Conservation (phyloP, 2,329 filamentous ascomycete genomes). For the Drechslerella coelobrocha region DNA sequence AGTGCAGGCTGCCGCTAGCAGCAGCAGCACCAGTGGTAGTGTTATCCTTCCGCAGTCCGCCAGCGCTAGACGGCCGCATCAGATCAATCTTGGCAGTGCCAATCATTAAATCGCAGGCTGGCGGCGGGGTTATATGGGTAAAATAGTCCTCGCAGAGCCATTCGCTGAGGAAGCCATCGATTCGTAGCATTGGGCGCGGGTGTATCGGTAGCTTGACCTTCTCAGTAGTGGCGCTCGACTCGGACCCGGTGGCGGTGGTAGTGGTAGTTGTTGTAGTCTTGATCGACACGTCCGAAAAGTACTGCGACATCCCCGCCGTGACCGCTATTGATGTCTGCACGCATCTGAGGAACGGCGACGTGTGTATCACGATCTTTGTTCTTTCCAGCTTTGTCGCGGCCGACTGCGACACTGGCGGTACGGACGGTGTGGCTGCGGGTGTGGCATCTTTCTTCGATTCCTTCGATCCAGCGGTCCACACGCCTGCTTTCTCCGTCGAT, state of each 20-base stretch:
- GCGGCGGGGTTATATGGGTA: slow-evolving; percentile 87
- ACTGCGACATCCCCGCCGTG: slow-evolving; percentile 52
- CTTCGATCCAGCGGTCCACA: slow-evolving; percentile 32
- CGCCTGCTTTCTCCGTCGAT: slow-evolving; percentile 62
- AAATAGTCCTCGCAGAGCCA: slow-evolving; percentile 96
- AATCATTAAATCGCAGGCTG: slow-evolving; percentile 84
- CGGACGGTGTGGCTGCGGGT: background rate
- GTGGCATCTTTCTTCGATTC: slow-evolving; percentile 33
- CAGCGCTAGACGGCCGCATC: slow-evolving; percentile 63
- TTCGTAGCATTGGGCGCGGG: slow-evolving; percentile 64
- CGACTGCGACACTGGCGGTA: slow-evolving; percentile 68
- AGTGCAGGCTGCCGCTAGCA: slow-evolving; percentile 52
- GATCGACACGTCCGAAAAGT: slow-evolving; percentile 45
- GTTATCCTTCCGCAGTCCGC: slow-evolving; percentile 61
- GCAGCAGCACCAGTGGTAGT: slow-evolving; percentile 54
- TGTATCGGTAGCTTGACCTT: slow-evolving; percentile 59
- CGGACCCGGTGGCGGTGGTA: slow-evolving; percentile 53
- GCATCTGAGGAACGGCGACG: slow-evolving; percentile 91
- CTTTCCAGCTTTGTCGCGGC: slow-evolving; percentile 72
- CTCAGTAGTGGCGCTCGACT: slow-evolving; percentile 55
- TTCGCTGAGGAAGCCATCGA: slow-evolving; percentile 93
- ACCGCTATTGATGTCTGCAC: slow-evolving; percentile 73
- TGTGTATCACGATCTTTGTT: slow-evolving; percentile 43
- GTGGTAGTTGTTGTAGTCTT: slow-evolving; percentile 45
- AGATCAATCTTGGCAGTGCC: slow-evolving; percentile 87